Evolutionary conservation across 2,329 filamentous ascomycete genomes (phyloP).

Genomic region (Cytospora paraplurivora): DNA sequence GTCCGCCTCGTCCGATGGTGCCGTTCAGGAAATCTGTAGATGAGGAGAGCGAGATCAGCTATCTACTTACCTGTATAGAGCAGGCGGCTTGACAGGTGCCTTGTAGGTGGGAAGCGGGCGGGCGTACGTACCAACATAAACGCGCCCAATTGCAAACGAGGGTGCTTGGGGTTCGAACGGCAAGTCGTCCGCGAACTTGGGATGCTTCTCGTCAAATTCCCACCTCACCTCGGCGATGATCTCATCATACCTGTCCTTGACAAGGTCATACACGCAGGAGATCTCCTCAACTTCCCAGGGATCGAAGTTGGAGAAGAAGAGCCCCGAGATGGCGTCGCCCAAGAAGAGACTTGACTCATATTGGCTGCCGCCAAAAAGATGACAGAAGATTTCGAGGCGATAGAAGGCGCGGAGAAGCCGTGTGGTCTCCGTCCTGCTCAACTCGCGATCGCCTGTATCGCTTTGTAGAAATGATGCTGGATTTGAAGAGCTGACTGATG

Average conservation of each 20-base stretch:
- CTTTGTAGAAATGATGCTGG: neutral
- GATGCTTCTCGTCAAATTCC: conserved; percentile 19
- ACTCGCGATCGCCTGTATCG: neutral
- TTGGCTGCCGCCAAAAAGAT: conserved; percentile 8
- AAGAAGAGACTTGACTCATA: neutral
- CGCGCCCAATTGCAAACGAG: neutral
- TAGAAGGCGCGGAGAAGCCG: conserved; percentile 24
- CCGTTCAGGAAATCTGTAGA: conserved; percentile 8
- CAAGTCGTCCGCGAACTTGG: conserved; percentile 14
- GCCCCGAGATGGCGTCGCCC: neutral
- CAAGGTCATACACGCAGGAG: conserved; percentile 11
- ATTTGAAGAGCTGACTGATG: conserved; percentile 3
- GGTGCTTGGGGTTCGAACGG: conserved; percentile 17
- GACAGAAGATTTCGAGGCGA: conserved; percentile 23
- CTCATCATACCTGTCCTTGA: conserved; percentile 15
- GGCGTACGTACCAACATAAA: neutral
- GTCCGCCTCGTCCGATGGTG: conserved; percentile 7
- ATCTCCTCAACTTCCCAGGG: conserved; percentile 29
- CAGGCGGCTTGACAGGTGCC: neutral
- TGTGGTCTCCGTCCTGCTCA: conserved; percentile 10
- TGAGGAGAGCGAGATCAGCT: conserved; percentile 1
- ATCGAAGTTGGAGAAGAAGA: conserved; percentile 20
- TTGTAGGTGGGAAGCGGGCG: no score
- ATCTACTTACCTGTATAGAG: neutral
- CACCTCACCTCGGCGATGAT: conserved; percentile 9